phyloP scores from a whole-genome alignment of 257 asterid species.

The Nicotiana noctiflora region DNA sequence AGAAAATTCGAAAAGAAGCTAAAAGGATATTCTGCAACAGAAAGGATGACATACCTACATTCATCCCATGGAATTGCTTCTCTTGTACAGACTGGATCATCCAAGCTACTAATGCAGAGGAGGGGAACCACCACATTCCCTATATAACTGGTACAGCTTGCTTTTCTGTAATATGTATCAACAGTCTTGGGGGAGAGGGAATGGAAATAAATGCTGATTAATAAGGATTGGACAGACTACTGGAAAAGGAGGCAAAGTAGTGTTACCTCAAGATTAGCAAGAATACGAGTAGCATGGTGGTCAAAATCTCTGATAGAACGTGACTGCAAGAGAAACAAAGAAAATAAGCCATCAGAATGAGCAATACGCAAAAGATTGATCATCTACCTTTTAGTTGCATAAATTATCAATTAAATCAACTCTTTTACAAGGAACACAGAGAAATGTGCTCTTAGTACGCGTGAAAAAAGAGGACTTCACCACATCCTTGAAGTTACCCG shows the following conservation, averaged over 20 bases:
- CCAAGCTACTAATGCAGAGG: slow-evolving; percentile 74
- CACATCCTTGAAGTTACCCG: neutral
- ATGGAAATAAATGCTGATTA: neutral
- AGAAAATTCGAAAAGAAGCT: too few species aligned
- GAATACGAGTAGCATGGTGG: slow-evolving; percentile 61
- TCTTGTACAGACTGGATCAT: slow-evolving; percentile 87
- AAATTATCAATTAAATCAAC: neutral
- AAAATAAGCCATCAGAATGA: neutral
- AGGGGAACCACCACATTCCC: slow-evolving; percentile 79
- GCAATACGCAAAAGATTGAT: neutral
- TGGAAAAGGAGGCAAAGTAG: neutral
- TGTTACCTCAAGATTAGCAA: slow-evolving; percentile 73
- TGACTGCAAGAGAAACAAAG: slow-evolving; percentile 35
- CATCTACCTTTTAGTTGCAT: neutral
- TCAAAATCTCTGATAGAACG: slow-evolving; percentile 74
- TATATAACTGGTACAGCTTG: slow-evolving; percentile 63
- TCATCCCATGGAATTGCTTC: slow-evolving; percentile 99
- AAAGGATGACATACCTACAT: slow-evolving; percentile 41
- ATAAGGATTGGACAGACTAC: neutral
- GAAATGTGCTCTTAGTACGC: neutral
- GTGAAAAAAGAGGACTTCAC: neutral
- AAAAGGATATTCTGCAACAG: neutral
- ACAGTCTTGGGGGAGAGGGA: slow-evolving; percentile 46
- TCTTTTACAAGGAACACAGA: neutral
- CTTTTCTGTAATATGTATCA: slow-evolving; percentile 78